These are phyloP conservation scores for Hypoxylon sp. DNA, from an alignment of 2,329 filamentous ascomycete species.

Conservation along the genomic window DNA sequence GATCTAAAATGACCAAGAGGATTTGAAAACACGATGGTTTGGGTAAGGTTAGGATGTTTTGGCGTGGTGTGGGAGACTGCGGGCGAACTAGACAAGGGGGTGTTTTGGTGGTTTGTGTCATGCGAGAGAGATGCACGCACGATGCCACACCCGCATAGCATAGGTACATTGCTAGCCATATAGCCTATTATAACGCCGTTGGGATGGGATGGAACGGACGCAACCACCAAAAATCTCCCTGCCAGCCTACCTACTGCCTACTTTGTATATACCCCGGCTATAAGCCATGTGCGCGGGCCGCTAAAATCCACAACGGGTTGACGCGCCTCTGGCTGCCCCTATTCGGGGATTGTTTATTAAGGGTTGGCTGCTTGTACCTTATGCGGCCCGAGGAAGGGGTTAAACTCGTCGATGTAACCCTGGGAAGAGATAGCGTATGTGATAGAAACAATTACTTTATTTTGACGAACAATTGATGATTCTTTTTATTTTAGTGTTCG, in stretches of 20 bases:
- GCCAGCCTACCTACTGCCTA: not conserved
- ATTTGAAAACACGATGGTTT: no score
- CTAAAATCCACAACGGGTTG: constrained; percentile 13
- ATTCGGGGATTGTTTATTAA: constrained; percentile 5
- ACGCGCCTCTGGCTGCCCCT: constrained; percentile 16
- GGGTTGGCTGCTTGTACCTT: constrained; percentile 5
- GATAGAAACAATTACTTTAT: constrained; percentile 5
- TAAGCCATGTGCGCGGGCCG: constrained; percentile 22
- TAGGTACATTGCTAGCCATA: no score
- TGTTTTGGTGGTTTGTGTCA: constrained; percentile 12
- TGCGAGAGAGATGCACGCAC: constrained; percentile 3
- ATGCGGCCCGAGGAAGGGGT: constrained; percentile 15
- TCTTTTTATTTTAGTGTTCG: constrained; percentile 23
- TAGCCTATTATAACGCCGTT: no score
- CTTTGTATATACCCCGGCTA: no score
- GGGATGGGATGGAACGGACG: no score
- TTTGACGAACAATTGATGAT: not conserved
- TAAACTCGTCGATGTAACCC: constrained; percentile 23
- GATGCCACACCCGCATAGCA: no score
- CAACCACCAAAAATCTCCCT: not conserved
- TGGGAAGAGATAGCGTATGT: constrained; percentile 7
- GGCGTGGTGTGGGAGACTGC: constrained; percentile 42
- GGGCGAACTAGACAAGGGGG: constrained; percentile 44
- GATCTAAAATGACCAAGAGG: constrained; percentile 7
- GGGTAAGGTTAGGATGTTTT: constrained; percentile 16